Conservation (phyloP, 2,329 filamentous ascomycete species). For the Fusarium sp. region DNA sequence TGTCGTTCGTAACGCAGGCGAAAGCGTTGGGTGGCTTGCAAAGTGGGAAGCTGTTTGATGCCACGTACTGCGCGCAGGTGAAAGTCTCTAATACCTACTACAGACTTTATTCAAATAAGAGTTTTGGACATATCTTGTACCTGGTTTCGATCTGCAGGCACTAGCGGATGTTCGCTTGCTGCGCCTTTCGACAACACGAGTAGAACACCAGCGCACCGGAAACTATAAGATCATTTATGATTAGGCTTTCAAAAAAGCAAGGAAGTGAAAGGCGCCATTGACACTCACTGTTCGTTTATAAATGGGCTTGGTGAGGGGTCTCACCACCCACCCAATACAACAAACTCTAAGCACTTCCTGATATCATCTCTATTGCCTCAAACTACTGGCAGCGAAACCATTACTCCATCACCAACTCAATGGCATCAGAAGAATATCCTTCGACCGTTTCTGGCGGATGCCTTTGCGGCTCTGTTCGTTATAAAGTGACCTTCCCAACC, state of each 20-base stretch:
- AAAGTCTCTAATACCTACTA: not conserved
- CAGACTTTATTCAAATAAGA: not conserved
- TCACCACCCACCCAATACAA: not conserved
- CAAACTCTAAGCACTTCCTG: conserved; percentile 10
- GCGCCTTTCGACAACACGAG: conserved; percentile 21
- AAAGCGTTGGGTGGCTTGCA: conserved; percentile 81
- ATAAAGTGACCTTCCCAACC: conserved; percentile 59
- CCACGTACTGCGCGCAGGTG: not conserved
- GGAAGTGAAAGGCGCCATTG: conserved; percentile 47
- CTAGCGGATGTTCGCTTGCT: not conserved
- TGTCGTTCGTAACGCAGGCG: conserved; percentile 84
- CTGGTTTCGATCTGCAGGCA: conserved; percentile 4
- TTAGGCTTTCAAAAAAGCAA: not conserved
- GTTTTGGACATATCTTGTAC: not conserved
- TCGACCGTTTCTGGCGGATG: conserved; percentile 62
- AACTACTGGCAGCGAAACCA: not conserved
- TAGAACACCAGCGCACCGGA: conserved; percentile 23
- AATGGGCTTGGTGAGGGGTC: conserved; percentile 21
- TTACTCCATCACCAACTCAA: conserved; percentile 2
- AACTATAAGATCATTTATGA: not conserved
- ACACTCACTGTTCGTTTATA: conserved; percentile 39
- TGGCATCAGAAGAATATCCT: conserved; percentile 47
- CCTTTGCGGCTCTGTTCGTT: conserved; percentile 63
- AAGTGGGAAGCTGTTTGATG: conserved; percentile 75
- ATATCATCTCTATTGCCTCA: not conserved